phyloP scores from a whole-genome alignment of 1,284 basidiomycete species.

The Pascua guehoae region DNA sequence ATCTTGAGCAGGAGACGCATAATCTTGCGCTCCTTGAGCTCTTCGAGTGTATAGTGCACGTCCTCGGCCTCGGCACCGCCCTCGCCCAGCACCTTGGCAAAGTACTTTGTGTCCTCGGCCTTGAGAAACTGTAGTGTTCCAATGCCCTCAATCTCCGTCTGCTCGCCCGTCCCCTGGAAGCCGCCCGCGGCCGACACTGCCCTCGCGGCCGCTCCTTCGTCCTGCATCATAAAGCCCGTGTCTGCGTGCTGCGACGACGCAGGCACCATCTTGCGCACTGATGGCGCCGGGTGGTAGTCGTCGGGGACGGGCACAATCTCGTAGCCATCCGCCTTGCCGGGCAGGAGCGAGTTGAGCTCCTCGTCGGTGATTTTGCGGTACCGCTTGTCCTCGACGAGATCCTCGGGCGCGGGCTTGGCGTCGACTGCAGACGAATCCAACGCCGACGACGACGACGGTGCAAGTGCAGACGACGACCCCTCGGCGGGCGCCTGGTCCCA shows the following conservation, averaged over 20 bases:
- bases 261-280: conserved; percentile 53
- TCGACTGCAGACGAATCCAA: conserved; percentile 31
- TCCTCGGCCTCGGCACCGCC: conserved; percentile 81
- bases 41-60: conserved; percentile 76
- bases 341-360: conserved; percentile 88
- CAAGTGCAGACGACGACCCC: conserved; percentile 19
- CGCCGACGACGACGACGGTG: conserved; percentile 57
- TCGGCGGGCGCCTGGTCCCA: conserved; percentile 49
- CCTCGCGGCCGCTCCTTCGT: conserved; percentile 82
- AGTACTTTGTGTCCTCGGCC: conserved; percentile 95
- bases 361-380: conserved; percentile 93
- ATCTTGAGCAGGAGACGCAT: conserved; percentile 99
- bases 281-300: conserved; percentile 74
- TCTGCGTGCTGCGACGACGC: conserved; percentile 58
- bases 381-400: conserved; percentile 92
- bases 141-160: conserved; percentile 98
- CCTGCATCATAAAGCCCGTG: conserved; percentile 89
- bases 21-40: conserved; percentile 99
- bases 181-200: conserved; percentile 84
- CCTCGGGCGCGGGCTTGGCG: conserved; percentile 52
- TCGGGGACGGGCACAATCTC: conserved; percentile 88
- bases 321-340: conserved; percentile 71
- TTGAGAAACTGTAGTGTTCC: conserved; percentile 98
- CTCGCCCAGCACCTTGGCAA: conserved; percentile 91
- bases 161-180: conserved; percentile 74